Evolutionary conservation across 345 rosid genomes (phyloP), one percentile per base, ranked within the genome.

Genomic region (Pugionium dolabratum): DNA sequence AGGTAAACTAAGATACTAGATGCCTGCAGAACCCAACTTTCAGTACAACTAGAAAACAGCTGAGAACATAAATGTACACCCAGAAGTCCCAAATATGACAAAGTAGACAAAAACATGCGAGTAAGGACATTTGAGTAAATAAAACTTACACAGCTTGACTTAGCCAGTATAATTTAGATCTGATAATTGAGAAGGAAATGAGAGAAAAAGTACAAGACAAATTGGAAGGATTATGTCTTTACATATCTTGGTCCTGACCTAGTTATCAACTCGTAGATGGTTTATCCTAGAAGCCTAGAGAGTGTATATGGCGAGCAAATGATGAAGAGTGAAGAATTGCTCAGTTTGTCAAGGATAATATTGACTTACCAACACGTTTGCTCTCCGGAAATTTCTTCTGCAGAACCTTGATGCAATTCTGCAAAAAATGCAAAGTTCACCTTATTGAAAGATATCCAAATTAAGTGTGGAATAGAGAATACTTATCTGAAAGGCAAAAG

Each of bases 361-460:
- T 44, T 52, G 52, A 69, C 93, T 84, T 77, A 91, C 99, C 97
- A 70, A 91, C 95, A 74, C 99, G 83, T 79, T 89, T 95, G 81
- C 99, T 95, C 75, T 73, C 99, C 0, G 97, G 97, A 74, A 95
- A 95, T 59, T 70, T 82, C 79, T 82, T 87, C 46, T 61, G 85
- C 64, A 95, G 78, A 72, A 73, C 86, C 81, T 73, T 86, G 74
- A 91, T 78, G 82, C 95, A 91, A 57, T 83, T 93, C 97, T 95
- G 82, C 76, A 79, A 75, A 36, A 49, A 29, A 59, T 0, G 43
- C 6, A 67, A 45, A 40, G 46, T 11, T 34, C 5, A 18, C 37
- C 33, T 52, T 45, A 9, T 9, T 1, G 7, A 11, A 7, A 72
- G 67, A 59, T 25, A 52, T 9, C 57, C 27, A 66, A 36, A 53